Base-by-base conservation (phyloP, 2,329 filamentous ascomycete genomes). In the Stagonosporopsis vannaccii region DNA sequence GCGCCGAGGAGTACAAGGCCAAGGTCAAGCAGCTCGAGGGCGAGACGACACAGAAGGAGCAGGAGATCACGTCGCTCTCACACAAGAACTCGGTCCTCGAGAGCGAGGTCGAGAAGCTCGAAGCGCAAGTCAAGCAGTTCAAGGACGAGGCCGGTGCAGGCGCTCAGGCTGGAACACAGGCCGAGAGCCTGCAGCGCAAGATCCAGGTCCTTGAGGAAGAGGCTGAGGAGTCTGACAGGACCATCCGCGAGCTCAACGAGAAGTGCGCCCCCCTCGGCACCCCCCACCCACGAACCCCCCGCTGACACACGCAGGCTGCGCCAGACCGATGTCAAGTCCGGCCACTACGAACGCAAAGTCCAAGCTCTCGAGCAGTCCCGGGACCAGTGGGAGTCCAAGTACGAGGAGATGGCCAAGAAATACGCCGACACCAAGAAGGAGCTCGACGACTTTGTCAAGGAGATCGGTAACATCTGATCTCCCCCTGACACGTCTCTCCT, bases 341-440 rank as follows among this genome's bases (percentile, higher is more conserved):
- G 94, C 73, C 94, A 99, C 84, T 98, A 94, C 81, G 95, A 99
- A 84, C 95, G 95, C 82, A 98, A 98, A 85, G 95, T 98, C 70
- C 92, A 97, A 81, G 94, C 95, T 72, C 88, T 97, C 75, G 95
- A 99, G 83, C 84, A 87, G 75, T 87, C 93, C 78, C 90, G 91
- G 73, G 92, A 97, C 80, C 87, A 93, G 80, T 97, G 93, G 93
- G 95, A 98, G 84, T 78, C 85, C 80, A 98, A 99, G 85, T 98
- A 96, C 82, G 95, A 98, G 82, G 94, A 98, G 79, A 96, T 97
- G 90, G 80, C 89, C 71, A 90, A 93, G 87, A 96, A 97, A 83
- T 90, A 96, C 84, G 81, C 82, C 66, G 78, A 84, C 55, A 85
- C 92, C 70, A 88, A 96, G 85, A 94, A 94, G 85, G 92, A 97